Evolutionary conservation across 768 basidiomycete genomes (phyloP), one percentile per base, ranked within the genome.

Genomic region (Tephrocybe sp.): DNA sequence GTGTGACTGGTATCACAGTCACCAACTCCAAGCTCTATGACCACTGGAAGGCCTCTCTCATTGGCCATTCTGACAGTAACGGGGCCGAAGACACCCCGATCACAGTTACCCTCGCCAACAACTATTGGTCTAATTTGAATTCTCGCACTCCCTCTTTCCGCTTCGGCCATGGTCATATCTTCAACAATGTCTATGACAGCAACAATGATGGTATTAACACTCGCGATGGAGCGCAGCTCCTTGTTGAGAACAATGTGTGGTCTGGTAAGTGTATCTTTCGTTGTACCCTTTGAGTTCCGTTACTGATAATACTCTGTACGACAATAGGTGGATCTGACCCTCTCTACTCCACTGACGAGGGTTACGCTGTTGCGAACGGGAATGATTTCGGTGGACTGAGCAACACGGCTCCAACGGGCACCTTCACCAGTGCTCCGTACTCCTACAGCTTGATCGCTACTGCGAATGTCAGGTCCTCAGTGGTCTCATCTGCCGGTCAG

Each of bases 181-280:
- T 68, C 64, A 76, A 75, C 64, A 75, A 74, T 51, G 61, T 71
- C 32, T 74, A 72, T 49, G 72, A 73, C 44, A 60, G 65, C 60
- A 72, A 72, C 62, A 66, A 65, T 52, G 75, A 74, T 52, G 74
- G 74, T 34, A 73, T 76, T 51, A 72, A 72, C 63, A 72, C 72
- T 36, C 68, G 73, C 51, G 66, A 70, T 57, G 70, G 69, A 69
- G 39, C 13, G 64, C 51, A 16, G 33, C 17, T 74, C 46, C 67
- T 76, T 26, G 72, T 75, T 47, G 73, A 76, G 59, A 75, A 74
- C 68, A 76, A 76, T 54, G 70, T 76, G 19, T 76, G 68, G 69
- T 70, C 66, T 22, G 72, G 67, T 64, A 59, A 14, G 59, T 38
- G 16, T 35, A 36, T 19, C 13, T 5, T n/a, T n/a, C n/a, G n/a